Percentiles rank a stretch among this genome's conserved stretches.
Conservation (phyloP, 2,329 filamentous ascomycete genomes). For the Leptographium lundbergii region DNA sequence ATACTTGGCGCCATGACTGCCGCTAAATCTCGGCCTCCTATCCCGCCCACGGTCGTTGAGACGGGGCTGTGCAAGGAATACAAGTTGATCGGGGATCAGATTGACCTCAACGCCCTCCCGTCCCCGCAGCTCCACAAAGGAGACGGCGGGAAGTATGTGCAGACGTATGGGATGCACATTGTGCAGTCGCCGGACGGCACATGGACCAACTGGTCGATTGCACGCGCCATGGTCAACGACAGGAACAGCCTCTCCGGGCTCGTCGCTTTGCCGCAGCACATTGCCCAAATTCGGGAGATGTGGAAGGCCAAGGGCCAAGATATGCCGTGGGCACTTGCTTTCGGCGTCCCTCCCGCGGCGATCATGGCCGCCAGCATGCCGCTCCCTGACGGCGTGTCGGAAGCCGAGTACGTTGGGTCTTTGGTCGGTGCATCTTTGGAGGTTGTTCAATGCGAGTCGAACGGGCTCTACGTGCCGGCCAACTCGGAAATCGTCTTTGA, state of each 20-base stretch:
- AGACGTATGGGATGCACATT: constrained; percentile 36
- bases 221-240: constrained; percentile 32
- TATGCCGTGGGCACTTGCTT: constrained; percentile 31
- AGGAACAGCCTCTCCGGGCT: constrained; percentile 26
- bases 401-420: constrained; percentile 35
- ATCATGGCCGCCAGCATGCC: constrained; percentile 36
- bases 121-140: constrained; percentile 27
- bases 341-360: constrained; percentile 36
- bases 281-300: constrained; percentile 31
- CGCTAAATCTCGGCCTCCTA: constrained; percentile 20
- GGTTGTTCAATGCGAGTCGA: constrained; percentile 39
- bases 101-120: constrained; percentile 30
- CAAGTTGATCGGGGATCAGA: constrained; percentile 21
- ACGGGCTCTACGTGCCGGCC: constrained; percentile 33
- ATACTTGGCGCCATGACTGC: constrained; percentile 30
- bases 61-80: constrained; percentile 31
- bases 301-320: constrained; percentile 32
- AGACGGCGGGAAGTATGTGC: constrained; percentile 37
- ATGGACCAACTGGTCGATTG: constrained; percentile 36
- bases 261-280: constrained; percentile 31
- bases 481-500: constrained; percentile 38
- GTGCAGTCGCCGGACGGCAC: constrained; percentile 29
- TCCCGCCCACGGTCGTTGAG: constrained; percentile 20
- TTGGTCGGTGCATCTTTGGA: constrained; percentile 31
- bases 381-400: constrained; percentile 33